Base-by-base conservation (phyloP, 352 stramenopile genomes). In the Aphanomyces invadans region DNA sequence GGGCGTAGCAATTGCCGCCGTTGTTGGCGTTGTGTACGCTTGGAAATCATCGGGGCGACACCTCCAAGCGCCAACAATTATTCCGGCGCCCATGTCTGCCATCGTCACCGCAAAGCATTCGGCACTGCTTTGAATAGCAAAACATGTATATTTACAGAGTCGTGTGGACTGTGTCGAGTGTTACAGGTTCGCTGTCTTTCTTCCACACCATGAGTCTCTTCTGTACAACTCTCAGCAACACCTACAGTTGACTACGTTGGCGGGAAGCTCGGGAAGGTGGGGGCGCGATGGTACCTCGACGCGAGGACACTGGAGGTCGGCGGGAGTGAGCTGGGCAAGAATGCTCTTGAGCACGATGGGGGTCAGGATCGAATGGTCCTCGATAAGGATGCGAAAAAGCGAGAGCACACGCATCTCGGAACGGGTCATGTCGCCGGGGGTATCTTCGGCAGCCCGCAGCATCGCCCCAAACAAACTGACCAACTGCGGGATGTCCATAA, bases 331-430 rank as follows among this genome's bases (percentile, higher is more conserved):
- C 31, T 82, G 77, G 38, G 76, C 64, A 12, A 51, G 55, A 32
- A 90, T 86, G 2, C 77, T 78, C 5, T 85, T 65, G 0, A 72
- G 72, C 12, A 90, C 77, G 23, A 90, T 72, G 3, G 75, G 76
- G 44, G 81, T 89, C 26, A 92, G 72, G 15, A 85, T 74, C 32
- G 85, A 75, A 45, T 90, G 71, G 9, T 77, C 71, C 52, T 92
- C 79, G 17, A 89, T 73, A n/a, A 88, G 76, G 21, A 81, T 88
- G 9, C 78, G 75, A 51, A 90, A 75, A 1, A 90, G 59, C 29
- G 89, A 79, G 25, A 92, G 73, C 25, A 90, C 85, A 45, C 79
- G 79, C 15, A 88, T 68, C 44, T 90, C 81, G 39, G 45, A 45
- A 15, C 76, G 72, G 2, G 74, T 72, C 2, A 80, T 80, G 4